phyloP scores from a whole-genome alignment of 768 basidiomycete species.

The Mycena rebaudengoi region DNA sequence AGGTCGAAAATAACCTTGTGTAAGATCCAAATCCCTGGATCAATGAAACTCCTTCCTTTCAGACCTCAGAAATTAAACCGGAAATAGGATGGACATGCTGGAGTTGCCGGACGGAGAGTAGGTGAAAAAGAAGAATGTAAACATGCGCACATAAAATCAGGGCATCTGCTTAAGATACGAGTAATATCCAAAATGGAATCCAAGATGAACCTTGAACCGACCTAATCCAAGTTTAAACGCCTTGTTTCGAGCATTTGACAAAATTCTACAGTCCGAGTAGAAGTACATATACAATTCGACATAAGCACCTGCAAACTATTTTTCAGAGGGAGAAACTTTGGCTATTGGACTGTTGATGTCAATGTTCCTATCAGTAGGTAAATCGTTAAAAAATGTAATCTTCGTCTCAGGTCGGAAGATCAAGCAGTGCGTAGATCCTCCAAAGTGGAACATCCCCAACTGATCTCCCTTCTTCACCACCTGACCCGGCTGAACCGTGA shows the following conservation, averaged over 20 bases:
- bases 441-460: constrained; percentile 62
- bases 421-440: constrained; percentile 56
- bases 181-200: no score
- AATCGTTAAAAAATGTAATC: not conserved
- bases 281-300: no score
- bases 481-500: constrained; percentile 51
- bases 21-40: not conserved
- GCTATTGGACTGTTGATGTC: no score
- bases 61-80: not conserved
- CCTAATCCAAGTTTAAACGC: no score
- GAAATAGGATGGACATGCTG: not conserved
- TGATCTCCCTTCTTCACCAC: constrained; percentile 54
- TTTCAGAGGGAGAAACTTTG: no score
- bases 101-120: not conserved
- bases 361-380: no score
- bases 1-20: constrained; percentile 4
- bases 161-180: not conserved
- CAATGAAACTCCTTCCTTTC: not conserved
- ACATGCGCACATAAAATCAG: not conserved
- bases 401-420: constrained; percentile 45
- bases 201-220: no score
- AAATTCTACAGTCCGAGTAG: no score
- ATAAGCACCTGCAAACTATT: no score
- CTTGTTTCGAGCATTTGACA: no score
- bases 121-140: not conserved